phyloP scores from a whole-genome alignment of 2,329 filamentous ascomycete species.

The Bipolaris cookei region DNA sequence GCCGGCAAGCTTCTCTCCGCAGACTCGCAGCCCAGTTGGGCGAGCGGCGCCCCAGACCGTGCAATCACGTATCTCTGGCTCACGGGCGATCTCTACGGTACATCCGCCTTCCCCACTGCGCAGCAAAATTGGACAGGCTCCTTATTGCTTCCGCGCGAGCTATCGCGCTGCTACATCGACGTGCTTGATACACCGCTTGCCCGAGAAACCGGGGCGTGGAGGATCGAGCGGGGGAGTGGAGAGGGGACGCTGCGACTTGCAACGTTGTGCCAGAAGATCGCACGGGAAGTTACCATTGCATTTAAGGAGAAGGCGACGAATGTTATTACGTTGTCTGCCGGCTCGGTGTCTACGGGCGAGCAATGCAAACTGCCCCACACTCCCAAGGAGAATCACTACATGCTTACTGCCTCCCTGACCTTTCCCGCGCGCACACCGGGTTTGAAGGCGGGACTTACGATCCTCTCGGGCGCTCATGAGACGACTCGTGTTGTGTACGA shows the following conservation, averaged over 20 bases:
- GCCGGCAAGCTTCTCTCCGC: slow-evolving; percentile 52
- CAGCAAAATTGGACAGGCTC: slow-evolving; percentile 57
- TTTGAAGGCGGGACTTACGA: slow-evolving; percentile 52
- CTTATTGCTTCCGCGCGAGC: slow-evolving; percentile 53
- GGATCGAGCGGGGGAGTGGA: slow-evolving; percentile 34
- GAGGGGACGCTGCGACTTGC: slow-evolving; percentile 48
- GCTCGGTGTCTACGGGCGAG: slow-evolving; percentile 12
- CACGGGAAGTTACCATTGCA: slow-evolving; percentile 46
- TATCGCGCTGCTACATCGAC: slow-evolving; percentile 52
- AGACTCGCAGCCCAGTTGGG: slow-evolving; percentile 47
- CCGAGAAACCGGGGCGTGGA: slow-evolving; percentile 51
- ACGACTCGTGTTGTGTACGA: slow-evolving; percentile 55
- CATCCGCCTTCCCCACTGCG: slow-evolving; percentile 45
- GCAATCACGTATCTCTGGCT: slow-evolving; percentile 54
- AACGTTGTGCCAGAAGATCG: slow-evolving; percentile 51
- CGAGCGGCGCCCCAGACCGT: slow-evolving; percentile 51
- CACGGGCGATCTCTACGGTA: slow-evolving; percentile 53
- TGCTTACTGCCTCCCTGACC: slow-evolving; percentile 48
- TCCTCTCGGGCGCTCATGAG: slow-evolving; percentile 51
- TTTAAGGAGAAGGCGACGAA: slow-evolving; percentile 38
- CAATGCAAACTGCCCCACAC: slow-evolving; percentile 3
- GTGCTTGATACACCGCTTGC: slow-evolving; percentile 53
- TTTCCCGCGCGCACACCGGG: slow-evolving; percentile 48
- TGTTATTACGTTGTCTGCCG: slow-evolving; percentile 20
- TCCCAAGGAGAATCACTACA: slow-evolving; percentile 49